Evolutionary conservation across 306 rosid species (phyloP), one percentile per base, ranked within the genome.

Genomic region (Abrus precatorius): DNA sequence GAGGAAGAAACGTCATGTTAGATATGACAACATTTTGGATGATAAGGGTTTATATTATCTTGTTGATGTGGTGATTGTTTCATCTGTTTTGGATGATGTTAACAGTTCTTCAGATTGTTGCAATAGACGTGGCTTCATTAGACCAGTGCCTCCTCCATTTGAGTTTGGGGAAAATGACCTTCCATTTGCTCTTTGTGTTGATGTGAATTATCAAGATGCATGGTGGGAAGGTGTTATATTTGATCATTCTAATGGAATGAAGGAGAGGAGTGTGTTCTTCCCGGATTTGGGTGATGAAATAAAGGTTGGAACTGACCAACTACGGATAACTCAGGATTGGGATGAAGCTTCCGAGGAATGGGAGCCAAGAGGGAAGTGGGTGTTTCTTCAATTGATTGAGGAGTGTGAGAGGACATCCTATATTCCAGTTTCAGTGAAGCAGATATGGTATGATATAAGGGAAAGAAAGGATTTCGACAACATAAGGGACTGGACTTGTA

Each of bases 221-320:
- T 93, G 98, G 98, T 91, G 99, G 99, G 98, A 95, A 85, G 98
- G 99, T 4, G 97, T 95, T 27, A 29, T 95, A 28, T 93, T 90
- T 62, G 99, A 95, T 63, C 87, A 70, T 1, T 79, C 69, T 32
- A 72, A 89, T 27, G 97, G 91, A 77, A 69, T 34, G 11, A 72
- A 90, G 43, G 78, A 89, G 77, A 86, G 98, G 79, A 84, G 59
- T 63, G 36, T 93, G 56, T 89, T 95, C 83, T 95, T 93, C 85
- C 97, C 98, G 0, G 98, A 93, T 82, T 85, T 90, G 82, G 99
- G 97, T 1, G 99, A 95, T 60, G 96, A 93, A 67, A 60, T 91
- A 72, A 87, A 54, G 73, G 9, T 85, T 38, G 82, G 41, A 66
- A 78, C 85, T 67, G 65, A 53, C 5, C 79, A 54, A 20, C 40